Evolutionary conservation across 139 green algal species (phyloP).

Genomic region (Micractinium conductrix): DNA sequence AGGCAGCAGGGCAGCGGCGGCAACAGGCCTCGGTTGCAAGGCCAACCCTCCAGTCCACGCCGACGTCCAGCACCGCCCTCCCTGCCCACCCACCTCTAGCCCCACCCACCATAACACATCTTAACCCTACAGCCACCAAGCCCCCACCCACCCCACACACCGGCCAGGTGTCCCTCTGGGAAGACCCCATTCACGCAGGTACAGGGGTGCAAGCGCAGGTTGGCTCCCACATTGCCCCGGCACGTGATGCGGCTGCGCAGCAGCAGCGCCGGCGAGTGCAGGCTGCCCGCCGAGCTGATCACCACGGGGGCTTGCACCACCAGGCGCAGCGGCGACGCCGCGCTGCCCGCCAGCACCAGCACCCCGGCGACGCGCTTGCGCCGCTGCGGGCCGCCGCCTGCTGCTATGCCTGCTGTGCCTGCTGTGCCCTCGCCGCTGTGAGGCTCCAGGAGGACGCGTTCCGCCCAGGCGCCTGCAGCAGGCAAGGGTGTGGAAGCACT

Average conservation of each 20-base stretch:
- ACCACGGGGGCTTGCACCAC: slow-evolving; percentile 44
- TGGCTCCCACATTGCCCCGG: slow-evolving; percentile 54
- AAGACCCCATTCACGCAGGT: slow-evolving; percentile 51
- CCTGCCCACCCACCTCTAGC: not conserved
- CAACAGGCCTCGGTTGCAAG: too few species aligned
- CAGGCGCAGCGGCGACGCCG: not conserved
- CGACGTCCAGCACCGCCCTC: not conserved
- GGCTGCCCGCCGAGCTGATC: slow-evolving; percentile 32
- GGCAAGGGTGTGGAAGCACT: not conserved
- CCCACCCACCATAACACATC: too few species aligned
- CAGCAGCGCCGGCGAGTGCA: slow-evolving; percentile 75
- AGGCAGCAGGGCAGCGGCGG: too few species aligned
- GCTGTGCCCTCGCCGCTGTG: not conserved
- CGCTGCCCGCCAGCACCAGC: slow-evolving; percentile 7
- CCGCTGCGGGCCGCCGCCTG: not conserved
- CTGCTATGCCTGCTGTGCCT: not conserved
- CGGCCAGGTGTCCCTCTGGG: not conserved
- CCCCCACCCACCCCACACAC: not conserved
- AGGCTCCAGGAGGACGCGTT: slow-evolving; percentile 39
- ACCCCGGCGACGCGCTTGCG: not conserved
- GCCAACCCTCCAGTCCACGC: too few species aligned
- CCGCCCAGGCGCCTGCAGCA: slow-evolving; percentile 43
- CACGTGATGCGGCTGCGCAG: slow-evolving; percentile 60
- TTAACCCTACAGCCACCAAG: not conserved
- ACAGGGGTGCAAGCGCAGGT: slow-evolving; percentile 67